Evolutionary conservation across 306 rosid species (phyloP).

Genomic region (Ormosia emarginata): DNA sequence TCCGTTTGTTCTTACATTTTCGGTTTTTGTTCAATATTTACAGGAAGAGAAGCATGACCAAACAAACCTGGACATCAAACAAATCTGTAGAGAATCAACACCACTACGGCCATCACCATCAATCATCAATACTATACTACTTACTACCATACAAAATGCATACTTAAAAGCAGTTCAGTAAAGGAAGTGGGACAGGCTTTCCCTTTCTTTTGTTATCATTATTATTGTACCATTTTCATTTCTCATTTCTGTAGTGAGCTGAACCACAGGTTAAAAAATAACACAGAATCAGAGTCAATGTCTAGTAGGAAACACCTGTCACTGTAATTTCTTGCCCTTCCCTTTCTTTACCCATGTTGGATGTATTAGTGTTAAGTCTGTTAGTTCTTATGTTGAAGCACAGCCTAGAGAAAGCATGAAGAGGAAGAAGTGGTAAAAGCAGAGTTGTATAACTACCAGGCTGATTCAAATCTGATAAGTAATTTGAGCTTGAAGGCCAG

Average conservation of each 20-base stretch:
- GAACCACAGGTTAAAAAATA: conserved; percentile 60
- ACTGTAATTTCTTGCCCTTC: conserved; percentile 41
- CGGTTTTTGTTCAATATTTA: background rate
- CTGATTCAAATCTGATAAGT: conserved; percentile 35
- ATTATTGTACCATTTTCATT: conserved; percentile 52
- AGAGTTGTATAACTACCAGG: conserved; percentile 36
- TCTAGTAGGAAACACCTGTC: conserved; percentile 40
- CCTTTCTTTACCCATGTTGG: conserved; percentile 17
- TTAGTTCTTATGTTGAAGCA: conserved; percentile 42
- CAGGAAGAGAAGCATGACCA: conserved; percentile 54
- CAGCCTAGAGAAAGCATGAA: conserved; percentile 12
- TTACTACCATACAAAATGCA: conserved; percentile 87
- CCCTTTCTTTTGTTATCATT: conserved; percentile 41
- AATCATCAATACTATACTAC: conserved; percentile 57
- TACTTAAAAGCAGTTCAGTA: conserved; percentile 57
- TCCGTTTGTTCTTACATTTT: background rate
- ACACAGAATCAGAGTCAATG: conserved; percentile 32
- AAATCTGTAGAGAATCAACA: conserved; percentile 61
- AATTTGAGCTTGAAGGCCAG: conserved; percentile 1
- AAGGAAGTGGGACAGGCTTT: conserved; percentile 68
- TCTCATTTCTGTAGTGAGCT: conserved; percentile 51
- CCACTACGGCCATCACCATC: conserved; percentile 24
- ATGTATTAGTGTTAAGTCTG: conserved; percentile 28
- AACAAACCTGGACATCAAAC: conserved; percentile 34
- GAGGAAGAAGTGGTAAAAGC: conserved; percentile 18